These are phyloP conservation scores for Colletotrichum camelliae DNA, from an alignment of 2,329 filamentous ascomycete genomes.

Conservation along the genomic window DNA sequence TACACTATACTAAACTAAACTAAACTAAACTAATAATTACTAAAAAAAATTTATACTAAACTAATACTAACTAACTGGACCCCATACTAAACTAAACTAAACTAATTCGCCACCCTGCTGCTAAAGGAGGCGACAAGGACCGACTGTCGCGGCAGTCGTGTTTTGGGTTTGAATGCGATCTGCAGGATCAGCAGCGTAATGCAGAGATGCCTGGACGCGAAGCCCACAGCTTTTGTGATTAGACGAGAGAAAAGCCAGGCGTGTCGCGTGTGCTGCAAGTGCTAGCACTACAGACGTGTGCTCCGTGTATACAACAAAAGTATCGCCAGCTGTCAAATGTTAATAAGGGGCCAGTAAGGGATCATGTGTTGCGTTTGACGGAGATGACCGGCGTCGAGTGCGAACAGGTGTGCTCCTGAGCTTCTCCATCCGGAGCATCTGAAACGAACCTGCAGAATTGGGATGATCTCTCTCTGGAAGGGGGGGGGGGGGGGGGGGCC, in stretches of 20 bases:
- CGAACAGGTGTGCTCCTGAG: neutral
- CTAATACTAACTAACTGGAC: too few species aligned
- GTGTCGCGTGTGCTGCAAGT: neutral
- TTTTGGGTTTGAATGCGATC: constrained; percentile 20
- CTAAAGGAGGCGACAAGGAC: neutral
- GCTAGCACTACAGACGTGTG: neutral
- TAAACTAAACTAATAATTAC: too few species aligned
- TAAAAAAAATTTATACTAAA: too few species aligned
- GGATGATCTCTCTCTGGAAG: neutral
- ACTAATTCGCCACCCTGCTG: too few species aligned
- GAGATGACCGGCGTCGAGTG: constrained; percentile 18
- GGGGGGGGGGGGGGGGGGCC: neutral
- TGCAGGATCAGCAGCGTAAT: constrained; percentile 16
- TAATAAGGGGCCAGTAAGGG: constrained; percentile 1
- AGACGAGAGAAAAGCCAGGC: neutral
- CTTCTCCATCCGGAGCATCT: constrained; percentile 9
- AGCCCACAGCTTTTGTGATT: neutral
- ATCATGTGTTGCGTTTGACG: constrained; percentile 10
- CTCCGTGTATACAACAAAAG: neutral
- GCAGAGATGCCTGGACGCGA: neutral
- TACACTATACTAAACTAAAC: too few species aligned
- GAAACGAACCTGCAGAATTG: constrained; percentile 19
- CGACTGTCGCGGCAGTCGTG: constrained; percentile 5
- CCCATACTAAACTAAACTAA: too few species aligned
- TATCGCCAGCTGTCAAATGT: constrained; percentile 3